Base-by-base conservation (phyloP, 192 early-diverging fungal species). In the Tieghemiomyces parasiticus region DNA sequence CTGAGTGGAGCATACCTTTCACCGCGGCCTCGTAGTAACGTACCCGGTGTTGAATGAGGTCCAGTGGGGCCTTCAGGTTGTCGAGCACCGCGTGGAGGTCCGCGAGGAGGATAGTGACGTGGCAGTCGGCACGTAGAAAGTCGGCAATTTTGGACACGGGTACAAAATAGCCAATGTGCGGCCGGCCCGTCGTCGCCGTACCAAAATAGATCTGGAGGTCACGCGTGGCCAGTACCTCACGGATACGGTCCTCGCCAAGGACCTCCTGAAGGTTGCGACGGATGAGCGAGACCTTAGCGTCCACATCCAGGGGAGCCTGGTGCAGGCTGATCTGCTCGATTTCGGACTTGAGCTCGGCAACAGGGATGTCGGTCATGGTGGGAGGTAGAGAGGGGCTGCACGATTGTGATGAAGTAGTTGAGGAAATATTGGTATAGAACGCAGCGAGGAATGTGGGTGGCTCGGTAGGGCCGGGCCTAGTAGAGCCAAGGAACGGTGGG, bases 51-150 rank as follows among this genome's bases (percentile, higher is more conserved):
- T 81, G 74, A 47, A 97, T 83, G 34, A 92, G 86, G 59, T 95
- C 90, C 73, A 93, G 80, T 20, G 92, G 89, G 38, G 95, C 89
- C 75, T 99, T 97, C 78, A 93, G 81, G 79, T 97, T 99, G 73
- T 99, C 95, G 64, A 99, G 84, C 70, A 92, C 97, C 38, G 89
- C 95, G 67, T 99, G 95, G 45, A 99, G 82, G 70, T 99, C 90
- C 29, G 95, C 95, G 59, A 99, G 72, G 26, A 99, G 76, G 50
- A 99, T 69, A 4, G 80, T 95, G 54, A 91, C 91, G 60, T 93
- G 81, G 66, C 86, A 89, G 12, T 88, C 92, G 49, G 95, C 95
- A 58, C 78, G 63, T 55, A 99, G 77, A 64, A 92, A 93, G 70
- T 99, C 95, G 9, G 95, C 95, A 71, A 99, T 84, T 77, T 99